Evolutionary conservation across 2,329 filamentous ascomycete species (phyloP).

Genomic region (Diplodia intermedia): DNA sequence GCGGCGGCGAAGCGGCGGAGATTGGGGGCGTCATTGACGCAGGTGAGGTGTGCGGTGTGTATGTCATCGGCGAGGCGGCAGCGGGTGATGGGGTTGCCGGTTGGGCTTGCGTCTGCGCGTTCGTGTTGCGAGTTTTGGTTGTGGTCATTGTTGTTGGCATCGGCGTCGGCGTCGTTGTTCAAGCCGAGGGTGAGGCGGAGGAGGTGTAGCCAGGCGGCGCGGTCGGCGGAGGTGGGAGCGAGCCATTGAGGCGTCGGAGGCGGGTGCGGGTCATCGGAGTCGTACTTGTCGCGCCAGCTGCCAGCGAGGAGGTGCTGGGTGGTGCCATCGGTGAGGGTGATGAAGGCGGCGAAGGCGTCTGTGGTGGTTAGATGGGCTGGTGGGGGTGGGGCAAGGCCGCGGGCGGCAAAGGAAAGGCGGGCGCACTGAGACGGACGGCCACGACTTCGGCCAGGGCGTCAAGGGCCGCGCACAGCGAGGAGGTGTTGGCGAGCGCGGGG

Average conservation of each 20-base stretch:
- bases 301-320: constrained; percentile 8
- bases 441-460: neutral
- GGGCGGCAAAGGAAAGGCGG: too few relatives aligned
- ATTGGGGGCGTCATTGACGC: neutral
- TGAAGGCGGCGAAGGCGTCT: constrained; percentile 2
- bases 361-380: neutral
- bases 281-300: neutral
- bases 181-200: neutral
- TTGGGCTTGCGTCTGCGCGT: too few relatives aligned
- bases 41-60: neutral
- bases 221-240: too few relatives aligned
- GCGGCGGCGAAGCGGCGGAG: constrained; percentile 32
- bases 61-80: neutral
- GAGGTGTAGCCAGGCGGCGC: too few relatives aligned
- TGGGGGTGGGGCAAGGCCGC: too few relatives aligned
- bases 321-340: constrained; percentile 4
- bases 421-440: neutral
- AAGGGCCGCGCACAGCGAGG: neutral
- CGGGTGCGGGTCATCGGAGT: too few relatives aligned
- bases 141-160: too few relatives aligned
- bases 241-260: neutral
- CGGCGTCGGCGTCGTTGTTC: neutral
- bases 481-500: neutral
- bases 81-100: neutral
- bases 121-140: too few relatives aligned